These are phyloP conservation scores for Sonneratia alba DNA, from an alignment of 345 rosid species.

Conservation along the genomic window DNA sequence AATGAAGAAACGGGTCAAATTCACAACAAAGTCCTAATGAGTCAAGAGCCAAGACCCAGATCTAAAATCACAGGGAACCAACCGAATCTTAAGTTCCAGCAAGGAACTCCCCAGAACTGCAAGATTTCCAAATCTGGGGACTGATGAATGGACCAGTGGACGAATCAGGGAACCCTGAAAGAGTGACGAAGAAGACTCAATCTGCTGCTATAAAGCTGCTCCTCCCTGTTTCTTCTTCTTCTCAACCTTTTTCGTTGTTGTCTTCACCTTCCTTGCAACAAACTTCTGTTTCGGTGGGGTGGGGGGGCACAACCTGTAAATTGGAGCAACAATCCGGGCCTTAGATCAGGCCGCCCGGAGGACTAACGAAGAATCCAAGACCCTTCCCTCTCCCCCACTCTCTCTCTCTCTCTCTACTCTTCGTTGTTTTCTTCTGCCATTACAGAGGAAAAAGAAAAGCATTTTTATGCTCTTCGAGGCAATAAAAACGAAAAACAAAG, in stretches of 20 bases:
- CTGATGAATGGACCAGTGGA: not conserved
- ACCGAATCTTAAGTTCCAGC: conserved; percentile 13
- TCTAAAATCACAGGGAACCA: conserved; percentile 2
- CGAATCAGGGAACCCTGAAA: too few species aligned
- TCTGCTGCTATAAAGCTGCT: not conserved
- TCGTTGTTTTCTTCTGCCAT: too few species aligned
- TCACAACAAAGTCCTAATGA: not conserved
- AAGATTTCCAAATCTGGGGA: conserved; percentile 1
- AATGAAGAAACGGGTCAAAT: not conserved
- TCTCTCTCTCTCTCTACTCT: too few species aligned
- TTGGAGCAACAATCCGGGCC: conserved; percentile 17
- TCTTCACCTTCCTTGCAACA: conserved; percentile 28
- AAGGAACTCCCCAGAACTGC: not conserved
- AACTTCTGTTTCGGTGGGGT: conserved; percentile 19
- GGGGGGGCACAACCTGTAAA: conserved; percentile 47
- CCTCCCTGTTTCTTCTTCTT: too few species aligned
- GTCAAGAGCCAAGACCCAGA: conserved; percentile 4
- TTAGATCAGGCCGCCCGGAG: conserved; percentile 33
- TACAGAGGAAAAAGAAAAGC: too few species aligned
- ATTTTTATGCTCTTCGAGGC: not conserved
- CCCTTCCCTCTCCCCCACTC: not conserved
- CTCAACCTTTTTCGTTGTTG: conserved; percentile 7
- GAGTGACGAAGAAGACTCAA: conserved; percentile 2
- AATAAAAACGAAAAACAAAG: not conserved
- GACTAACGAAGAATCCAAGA: conserved; percentile 60